Conservation (phyloP, 2,329 filamentous ascomycete genomes). For the Thelonectria olida region DNA sequence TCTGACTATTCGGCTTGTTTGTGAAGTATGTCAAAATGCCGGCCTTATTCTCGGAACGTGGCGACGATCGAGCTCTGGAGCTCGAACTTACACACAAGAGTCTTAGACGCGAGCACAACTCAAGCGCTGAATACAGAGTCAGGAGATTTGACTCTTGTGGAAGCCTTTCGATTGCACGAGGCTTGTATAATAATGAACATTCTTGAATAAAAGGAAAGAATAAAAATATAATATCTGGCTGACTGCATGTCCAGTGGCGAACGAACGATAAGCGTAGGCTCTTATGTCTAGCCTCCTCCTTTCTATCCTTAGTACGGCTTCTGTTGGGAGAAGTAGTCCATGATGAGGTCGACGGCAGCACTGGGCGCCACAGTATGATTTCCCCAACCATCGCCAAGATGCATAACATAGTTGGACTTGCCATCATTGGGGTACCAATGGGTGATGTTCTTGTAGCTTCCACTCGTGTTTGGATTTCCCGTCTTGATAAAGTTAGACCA, state of each 20-base stretch:
- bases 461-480: slow-evolving; percentile 4
- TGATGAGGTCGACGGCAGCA: neutral
- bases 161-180: too few relatives aligned
- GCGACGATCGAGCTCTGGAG: too few relatives aligned
- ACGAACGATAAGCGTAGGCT: neutral
- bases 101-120: too few relatives aligned
- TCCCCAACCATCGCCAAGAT: slow-evolving; percentile 1
- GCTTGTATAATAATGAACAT: too few relatives aligned
- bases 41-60: too few relatives aligned
- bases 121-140: too few relatives aligned
- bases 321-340: slow-evolving; percentile 4
- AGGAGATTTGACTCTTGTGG: too few relatives aligned
- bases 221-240: neutral
- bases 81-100: too few relatives aligned
- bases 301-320: neutral
- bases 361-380: neutral
- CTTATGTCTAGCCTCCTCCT: neutral
- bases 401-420: slow-evolving; percentile 4
- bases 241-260: neutral
- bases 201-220: neutral
- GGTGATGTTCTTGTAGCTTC: neutral
- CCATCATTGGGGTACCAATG: slow-evolving; percentile 5
- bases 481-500: slow-evolving; percentile 14
- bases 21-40: too few relatives aligned
- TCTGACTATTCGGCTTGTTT: too few relatives aligned